Conservation (phyloP, 2,329 filamentous ascomycete genomes). For the Nemania sp. region DNA sequence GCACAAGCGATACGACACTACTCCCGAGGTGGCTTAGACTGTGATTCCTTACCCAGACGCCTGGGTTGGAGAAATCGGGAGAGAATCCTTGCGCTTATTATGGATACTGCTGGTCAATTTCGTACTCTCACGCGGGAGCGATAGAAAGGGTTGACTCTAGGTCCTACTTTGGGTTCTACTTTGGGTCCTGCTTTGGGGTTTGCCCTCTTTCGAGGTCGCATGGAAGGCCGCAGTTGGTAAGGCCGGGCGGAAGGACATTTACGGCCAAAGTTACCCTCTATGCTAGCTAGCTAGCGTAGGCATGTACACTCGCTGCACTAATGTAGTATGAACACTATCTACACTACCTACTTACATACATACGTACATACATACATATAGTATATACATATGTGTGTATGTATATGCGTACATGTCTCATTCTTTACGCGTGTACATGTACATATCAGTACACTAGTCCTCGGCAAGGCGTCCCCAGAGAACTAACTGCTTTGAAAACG, state of each 20-base stretch:
- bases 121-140: slow-evolving; percentile 27
- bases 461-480: slow-evolving; percentile 23
- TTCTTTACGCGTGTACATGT: too few species aligned
- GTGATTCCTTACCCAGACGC: slow-evolving; percentile 49
- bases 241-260: slow-evolving; percentile 32
- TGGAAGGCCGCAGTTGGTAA: slow-evolving; percentile 45
- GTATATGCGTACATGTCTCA: not conserved
- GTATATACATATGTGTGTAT: slow-evolving; percentile 2
- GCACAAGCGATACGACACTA: slow-evolving; percentile 42
- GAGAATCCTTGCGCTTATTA: slow-evolving; percentile 47
- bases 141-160: not conserved
- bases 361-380: slow-evolving; percentile 3
- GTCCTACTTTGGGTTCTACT: not conserved
- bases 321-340: slow-evolving; percentile 19
- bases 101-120: slow-evolving; percentile 29
- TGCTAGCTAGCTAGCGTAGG: not conserved
- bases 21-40: slow-evolving; percentile 46
- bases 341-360: not conserved
- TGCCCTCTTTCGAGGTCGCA: slow-evolving; percentile 43
- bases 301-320: slow-evolving; percentile 4
- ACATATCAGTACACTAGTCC: not conserved
- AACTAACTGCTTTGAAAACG: slow-evolving; percentile 25
- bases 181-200: slow-evolving; percentile 5
- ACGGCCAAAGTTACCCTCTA: slow-evolving; percentile 16
- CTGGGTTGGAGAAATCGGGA: slow-evolving; percentile 48